Evolutionary conservation across 805 yeast genomes (phyloP).

Genomic region (Isabelozyma heimii): DNA sequence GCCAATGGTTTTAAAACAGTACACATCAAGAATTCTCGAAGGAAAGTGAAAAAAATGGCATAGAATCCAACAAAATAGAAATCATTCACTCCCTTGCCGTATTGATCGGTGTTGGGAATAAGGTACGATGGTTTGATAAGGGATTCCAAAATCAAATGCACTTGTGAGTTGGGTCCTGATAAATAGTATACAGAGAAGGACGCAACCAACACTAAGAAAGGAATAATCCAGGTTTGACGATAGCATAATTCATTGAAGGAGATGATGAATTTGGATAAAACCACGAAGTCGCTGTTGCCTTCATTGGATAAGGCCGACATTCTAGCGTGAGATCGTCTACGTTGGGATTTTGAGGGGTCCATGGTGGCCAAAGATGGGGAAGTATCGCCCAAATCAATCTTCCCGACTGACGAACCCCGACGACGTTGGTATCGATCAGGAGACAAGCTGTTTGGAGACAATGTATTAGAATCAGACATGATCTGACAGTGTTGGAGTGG

Average conservation of each 20-base stretch:
- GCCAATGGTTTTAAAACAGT: conserved; percentile 75
- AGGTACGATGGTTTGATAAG: conserved; percentile 67
- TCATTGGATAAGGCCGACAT: conserved; percentile 25
- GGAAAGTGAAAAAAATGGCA: conserved; percentile 84
- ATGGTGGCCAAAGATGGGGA: conserved; percentile 69
- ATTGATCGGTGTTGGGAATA: conserved; percentile 59
- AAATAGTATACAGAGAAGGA: conserved; percentile 46
- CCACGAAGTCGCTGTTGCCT: conserved; percentile 45
- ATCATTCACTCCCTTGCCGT: conserved; percentile 88
- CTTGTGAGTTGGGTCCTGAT: conserved; percentile 54
- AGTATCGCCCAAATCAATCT: conserved; percentile 70
- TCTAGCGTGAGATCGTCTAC: conserved; percentile 31
- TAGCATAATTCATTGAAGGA: conserved; percentile 57
- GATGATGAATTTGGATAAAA: conserved; percentile 53
- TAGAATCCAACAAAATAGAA: conserved; percentile 74
- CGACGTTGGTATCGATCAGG: conserved; percentile 20
- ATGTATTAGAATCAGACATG: conserved; percentile 4
- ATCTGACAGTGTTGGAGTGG: background rate
- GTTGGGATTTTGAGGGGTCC: conserved; percentile 44
- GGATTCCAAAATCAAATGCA: conserved; percentile 57
- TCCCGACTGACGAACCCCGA: conserved; percentile 72
- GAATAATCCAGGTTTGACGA: conserved; percentile 72
- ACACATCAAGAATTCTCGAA: conserved; percentile 90
- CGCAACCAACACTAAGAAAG: conserved; percentile 46
- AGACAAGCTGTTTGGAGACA: background rate